Percentiles rank a stretch among this genome's conserved stretches.
phyloP scores from a whole-genome alignment of 441 rosid species.

The Mallotus japonicus region DNA sequence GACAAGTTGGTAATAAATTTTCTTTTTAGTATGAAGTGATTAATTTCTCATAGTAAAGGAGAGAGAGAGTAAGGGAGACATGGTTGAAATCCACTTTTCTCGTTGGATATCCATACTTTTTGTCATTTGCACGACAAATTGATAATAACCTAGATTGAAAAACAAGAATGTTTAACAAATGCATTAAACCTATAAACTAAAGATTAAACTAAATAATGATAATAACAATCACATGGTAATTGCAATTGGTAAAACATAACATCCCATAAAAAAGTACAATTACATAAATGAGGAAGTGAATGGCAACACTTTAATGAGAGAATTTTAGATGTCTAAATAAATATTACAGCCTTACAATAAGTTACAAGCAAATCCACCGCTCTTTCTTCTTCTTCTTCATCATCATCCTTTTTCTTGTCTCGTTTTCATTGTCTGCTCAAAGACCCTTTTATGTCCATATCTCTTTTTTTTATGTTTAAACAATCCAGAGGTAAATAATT shows the following conservation, averaged over 20 bases:
- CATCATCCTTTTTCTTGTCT: not conserved
- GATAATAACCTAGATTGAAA: not conserved
- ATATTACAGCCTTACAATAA: conserved; percentile 5
- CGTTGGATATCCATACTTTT: no score
- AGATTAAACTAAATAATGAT: not conserved
- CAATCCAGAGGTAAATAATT: conserved; percentile 4
- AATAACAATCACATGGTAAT: not conserved
- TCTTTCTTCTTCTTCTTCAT: not conserved
- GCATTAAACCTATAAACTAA: not conserved
- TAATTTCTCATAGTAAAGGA: no score
- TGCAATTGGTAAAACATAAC: not conserved
- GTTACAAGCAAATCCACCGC: conserved; percentile 8
- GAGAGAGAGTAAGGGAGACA: no score
- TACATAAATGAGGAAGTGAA: not conserved
- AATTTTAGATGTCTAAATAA: not conserved
- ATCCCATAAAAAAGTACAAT: not conserved
- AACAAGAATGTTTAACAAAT: not conserved
- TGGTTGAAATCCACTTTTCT: no score
- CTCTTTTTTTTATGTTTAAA: not conserved
- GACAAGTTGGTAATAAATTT: no score
- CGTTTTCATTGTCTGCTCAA: conserved; percentile 9
- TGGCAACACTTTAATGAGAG: no score
- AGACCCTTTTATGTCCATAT: not conserved
- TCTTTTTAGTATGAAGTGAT: no score
- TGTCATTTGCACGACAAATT: no score